Evolutionary conservation across 2,329 filamentous ascomycete species (phyloP), one percentile per base, ranked within the genome.

Genomic region (Sporothrix protearum): DNA sequence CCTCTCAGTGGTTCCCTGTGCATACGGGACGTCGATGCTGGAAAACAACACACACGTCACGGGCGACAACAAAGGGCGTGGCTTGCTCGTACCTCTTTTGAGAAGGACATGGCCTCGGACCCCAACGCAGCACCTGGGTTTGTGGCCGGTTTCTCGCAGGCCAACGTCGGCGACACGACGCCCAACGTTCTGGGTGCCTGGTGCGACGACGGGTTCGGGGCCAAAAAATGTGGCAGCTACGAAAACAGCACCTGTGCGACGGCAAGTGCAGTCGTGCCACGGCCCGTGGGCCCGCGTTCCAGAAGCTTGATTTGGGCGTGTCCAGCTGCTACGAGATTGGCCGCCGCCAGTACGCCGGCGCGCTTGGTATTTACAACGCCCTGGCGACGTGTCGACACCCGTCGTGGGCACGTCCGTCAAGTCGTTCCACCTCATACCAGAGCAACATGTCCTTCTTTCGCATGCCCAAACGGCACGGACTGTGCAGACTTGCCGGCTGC

Each of bases 1-100:
- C 81, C 81, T 98, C 72, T 96, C 93, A n/a, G 19, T 98, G 94
- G 92, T 97, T 95, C 79, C 89, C 95, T 2, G 92, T 94, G 0
- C 95, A n/a, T n/a, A 98, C 79, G 94, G 94, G 63, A 98, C 95
- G 0, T 97, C 93, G 1, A 89, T 97, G 84, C 88, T 93, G 68
- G 91, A 92, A 68, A 97, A 97, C 82, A 97, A 97, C 81, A 97
- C 93, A 0, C 85, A 97, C 7, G 89, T 96, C 64, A 90, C 92
- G 2, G 94, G 93, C 36, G 94, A 97, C 79, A 97, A 97, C 83
- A 97, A 97, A 97, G 82, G 94, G 94, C 5, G 91, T 97, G 5
- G 94, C 94, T 0, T n/a, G n/a, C n/a, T 92, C 93, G 3, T 88
- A 91, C 76, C 84, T 97, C 6, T 92, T 92, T 97, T 74, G 94